Evolutionary conservation across 2,329 filamentous ascomycete species (phyloP).

Genomic region (Hymenoscyphus scutula): DNA sequence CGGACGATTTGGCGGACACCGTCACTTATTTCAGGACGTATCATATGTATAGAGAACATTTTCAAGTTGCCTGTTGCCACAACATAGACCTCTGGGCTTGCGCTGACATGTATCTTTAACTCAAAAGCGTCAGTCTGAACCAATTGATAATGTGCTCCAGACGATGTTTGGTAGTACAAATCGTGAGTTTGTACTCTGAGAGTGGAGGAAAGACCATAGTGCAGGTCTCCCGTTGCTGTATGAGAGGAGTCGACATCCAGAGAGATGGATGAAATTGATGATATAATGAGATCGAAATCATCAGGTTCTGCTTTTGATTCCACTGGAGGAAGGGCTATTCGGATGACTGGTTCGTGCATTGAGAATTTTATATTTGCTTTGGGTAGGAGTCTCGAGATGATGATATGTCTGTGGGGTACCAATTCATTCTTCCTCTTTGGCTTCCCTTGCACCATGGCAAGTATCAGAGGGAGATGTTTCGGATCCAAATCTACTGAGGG

Average conservation of each 20-base stretch:
- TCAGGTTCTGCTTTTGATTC: conserved; percentile 62
- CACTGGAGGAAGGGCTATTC: conserved; percentile 82
- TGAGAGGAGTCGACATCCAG: conserved; percentile 96
- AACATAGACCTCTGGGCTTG: conserved; percentile 81
- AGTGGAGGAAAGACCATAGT: conserved; percentile 82
- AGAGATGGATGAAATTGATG: conserved; percentile 89
- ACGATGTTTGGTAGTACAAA: conserved; percentile 90
- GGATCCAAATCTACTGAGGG: conserved; percentile 92
- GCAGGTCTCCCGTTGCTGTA: conserved; percentile 74
- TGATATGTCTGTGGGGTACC: conserved; percentile 55
- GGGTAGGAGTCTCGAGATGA: conserved; percentile 87
- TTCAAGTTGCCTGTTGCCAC: conserved; percentile 76
- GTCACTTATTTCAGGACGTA: conserved; percentile 87
- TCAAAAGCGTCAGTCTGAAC: conserved; percentile 87
- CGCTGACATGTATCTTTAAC: conserved; percentile 78
- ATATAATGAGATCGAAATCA: conserved; percentile 94
- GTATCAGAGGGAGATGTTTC: conserved; percentile 80
- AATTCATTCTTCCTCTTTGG: conserved; percentile 43
- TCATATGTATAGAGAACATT: conserved; percentile 84
- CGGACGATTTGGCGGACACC: conserved; percentile 88
- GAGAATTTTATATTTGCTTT: conserved; percentile 95
- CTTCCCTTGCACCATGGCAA: conserved; percentile 68
- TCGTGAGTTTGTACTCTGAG: conserved; percentile 82
- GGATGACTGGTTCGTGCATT: conserved; percentile 90
- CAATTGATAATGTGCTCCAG: conserved; percentile 79